These are phyloP conservation scores for Fusarium abutilonis DNA, from an alignment of 2,329 filamentous ascomycete species.

Conservation along the genomic window DNA sequence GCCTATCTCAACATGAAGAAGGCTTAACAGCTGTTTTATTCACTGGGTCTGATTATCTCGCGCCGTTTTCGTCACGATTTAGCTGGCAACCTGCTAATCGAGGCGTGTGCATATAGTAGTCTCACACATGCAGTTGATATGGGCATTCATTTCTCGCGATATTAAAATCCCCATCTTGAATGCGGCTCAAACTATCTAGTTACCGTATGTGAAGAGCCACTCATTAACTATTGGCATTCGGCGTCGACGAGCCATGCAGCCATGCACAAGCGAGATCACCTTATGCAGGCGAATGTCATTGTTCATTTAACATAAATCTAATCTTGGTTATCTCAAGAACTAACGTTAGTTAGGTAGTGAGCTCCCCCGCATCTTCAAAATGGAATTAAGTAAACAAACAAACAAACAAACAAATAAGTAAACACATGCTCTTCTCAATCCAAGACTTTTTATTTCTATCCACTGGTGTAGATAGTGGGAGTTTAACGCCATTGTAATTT, in stretches of 20 bases:
- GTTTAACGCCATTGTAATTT: conserved; percentile 21
- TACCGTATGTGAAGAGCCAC: conserved; percentile 1
- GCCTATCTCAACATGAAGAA: not conserved
- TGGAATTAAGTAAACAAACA: conserved; percentile 25
- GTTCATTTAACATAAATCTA: conserved; percentile 3
- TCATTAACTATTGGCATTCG: conserved; percentile 28
- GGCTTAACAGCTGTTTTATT: not conserved
- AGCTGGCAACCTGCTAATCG: not conserved
- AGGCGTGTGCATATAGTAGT: conserved; percentile 23
- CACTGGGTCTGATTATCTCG: not conserved
- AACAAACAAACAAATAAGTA: conserved; percentile 12
- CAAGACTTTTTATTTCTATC: not conserved
- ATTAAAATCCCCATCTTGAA: not conserved
- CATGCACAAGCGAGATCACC: conserved; percentile 36
- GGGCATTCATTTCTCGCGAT: conserved; percentile 13
- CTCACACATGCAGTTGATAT: conserved; percentile 13
- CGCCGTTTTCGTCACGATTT: conserved; percentile 3
- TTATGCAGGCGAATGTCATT: conserved; percentile 18
- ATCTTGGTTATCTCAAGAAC: not conserved
- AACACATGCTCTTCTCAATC: conserved; percentile 1
- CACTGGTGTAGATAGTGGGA: conserved; percentile 3
- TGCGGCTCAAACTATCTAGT: conserved; percentile 22
- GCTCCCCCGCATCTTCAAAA: conserved; percentile 11
- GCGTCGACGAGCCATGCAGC: conserved; percentile 16
- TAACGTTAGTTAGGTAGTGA: not conserved